phyloP scores from a whole-genome alignment of 1,284 basidiomycete genomes.

The Pholiota adiposa region DNA sequence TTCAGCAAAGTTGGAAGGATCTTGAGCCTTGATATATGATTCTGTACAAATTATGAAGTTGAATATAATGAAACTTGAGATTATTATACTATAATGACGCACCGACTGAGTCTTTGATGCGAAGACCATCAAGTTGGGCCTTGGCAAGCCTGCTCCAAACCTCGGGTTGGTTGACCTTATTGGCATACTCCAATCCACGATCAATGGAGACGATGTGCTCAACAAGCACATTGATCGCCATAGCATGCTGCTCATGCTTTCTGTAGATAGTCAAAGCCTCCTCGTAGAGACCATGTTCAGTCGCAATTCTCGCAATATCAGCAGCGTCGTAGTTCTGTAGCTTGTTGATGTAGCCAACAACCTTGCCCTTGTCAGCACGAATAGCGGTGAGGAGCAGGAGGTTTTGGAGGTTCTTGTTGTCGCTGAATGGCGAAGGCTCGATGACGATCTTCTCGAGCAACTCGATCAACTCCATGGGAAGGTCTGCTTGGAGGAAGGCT shows the following conservation, averaged over 20 bases:
- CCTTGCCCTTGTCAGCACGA: slow-evolving; percentile 98
- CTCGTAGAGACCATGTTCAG: slow-evolving; percentile 95
- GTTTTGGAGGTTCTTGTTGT: slow-evolving; percentile 96
- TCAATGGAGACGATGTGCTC: slow-evolving; percentile 99
- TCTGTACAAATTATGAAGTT: slow-evolving; percentile 51
- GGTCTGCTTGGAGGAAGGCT: slow-evolving; percentile 96
- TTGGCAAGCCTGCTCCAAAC: slow-evolving; percentile 98
- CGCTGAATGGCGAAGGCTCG: slow-evolving; percentile 96
- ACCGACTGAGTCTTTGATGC: slow-evolving; percentile 98
- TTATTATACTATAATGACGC: slow-evolving; percentile 6
- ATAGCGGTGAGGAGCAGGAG: slow-evolving; percentile 95
- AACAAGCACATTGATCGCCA: slow-evolving; percentile 97
- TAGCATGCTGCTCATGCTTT: slow-evolving; percentile 92
- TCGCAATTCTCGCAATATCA: slow-evolving; percentile 97
- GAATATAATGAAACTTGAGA: neutral
- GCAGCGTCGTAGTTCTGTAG: slow-evolving; percentile 93
- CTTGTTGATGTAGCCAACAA: slow-evolving; percentile 98
- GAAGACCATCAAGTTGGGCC: slow-evolving; percentile 98
- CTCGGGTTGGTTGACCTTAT: slow-evolving; percentile 95
- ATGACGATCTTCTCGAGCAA: slow-evolving; percentile 99
- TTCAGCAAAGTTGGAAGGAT: slow-evolving; percentile 94
- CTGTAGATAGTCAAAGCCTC: slow-evolving; percentile 97
- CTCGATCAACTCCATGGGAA: slow-evolving; percentile 97
- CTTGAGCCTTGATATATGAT: slow-evolving; percentile 99
- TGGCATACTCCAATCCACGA: slow-evolving; percentile 94